phyloP scores from a whole-genome alignment of 2,329 filamentous ascomycete genomes.

The Arachnopeziza araneosa region DNA sequence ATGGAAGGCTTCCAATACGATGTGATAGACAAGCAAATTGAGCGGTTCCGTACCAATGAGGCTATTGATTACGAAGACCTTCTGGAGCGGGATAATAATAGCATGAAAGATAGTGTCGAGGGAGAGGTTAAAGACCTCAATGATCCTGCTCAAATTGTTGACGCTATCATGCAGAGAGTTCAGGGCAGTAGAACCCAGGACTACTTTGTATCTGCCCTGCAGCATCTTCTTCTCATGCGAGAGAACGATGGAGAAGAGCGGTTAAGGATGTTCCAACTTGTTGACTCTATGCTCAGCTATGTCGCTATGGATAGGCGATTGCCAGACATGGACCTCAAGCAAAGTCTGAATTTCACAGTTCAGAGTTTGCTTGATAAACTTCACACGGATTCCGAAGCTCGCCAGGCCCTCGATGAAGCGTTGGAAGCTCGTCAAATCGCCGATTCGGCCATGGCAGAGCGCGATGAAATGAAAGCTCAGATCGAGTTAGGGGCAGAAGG shows the following conservation, averaged over 20 bases:
- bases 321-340: slow-evolving; percentile 96
- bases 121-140: slow-evolving; percentile 81
- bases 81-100: slow-evolving; percentile 83
- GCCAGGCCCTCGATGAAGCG: slow-evolving; percentile 87
- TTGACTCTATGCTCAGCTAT: slow-evolving; percentile 98
- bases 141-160: slow-evolving; percentile 87
- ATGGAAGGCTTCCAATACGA: slow-evolving; percentile 99
- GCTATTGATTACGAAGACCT: slow-evolving; percentile 98
- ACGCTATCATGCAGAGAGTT: slow-evolving; percentile 83
- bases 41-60: slow-evolving; percentile 87
- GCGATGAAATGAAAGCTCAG: slow-evolving; percentile 87
- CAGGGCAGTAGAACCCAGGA: slow-evolving; percentile 82
- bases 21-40: slow-evolving; percentile 95
- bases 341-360: slow-evolving; percentile 95
- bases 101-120: slow-evolving; percentile 69
- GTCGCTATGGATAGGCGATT: slow-evolving; percentile 95
- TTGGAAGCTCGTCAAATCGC: slow-evolving; percentile 87
- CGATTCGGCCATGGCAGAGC: slow-evolving; percentile 90
- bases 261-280: slow-evolving; percentile 91
- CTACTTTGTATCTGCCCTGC: slow-evolving; percentile 92
- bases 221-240: slow-evolving; percentile 88
- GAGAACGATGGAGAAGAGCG: slow-evolving; percentile 90
- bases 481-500: slow-evolving; percentile 91
- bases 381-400: slow-evolving; percentile 91
- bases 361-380: slow-evolving; percentile 92